Conservation (phyloP, 768 basidiomycete genomes). For the Suillus subluteus region DNA sequence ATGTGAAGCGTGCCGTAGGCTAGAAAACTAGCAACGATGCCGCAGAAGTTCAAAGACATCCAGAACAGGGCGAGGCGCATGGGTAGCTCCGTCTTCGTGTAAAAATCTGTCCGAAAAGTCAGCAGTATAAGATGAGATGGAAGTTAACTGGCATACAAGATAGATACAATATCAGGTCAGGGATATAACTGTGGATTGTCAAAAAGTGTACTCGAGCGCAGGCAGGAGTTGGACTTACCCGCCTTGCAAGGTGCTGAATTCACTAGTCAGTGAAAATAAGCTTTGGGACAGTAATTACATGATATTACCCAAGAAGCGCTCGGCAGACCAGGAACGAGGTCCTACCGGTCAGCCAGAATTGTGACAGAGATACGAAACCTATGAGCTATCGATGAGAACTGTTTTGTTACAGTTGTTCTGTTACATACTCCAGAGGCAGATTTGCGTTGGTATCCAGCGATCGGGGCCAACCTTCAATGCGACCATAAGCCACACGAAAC, state of each 20-base stretch:
- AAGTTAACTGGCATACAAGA: conserved; percentile 46
- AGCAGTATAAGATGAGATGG: neutral
- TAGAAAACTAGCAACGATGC: conserved; percentile 55
- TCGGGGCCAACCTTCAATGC: conserved; percentile 57
- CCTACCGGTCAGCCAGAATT: conserved; percentile 62
- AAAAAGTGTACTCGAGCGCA: neutral
- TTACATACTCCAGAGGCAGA: conserved; percentile 51
- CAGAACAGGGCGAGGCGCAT: conserved; percentile 60
- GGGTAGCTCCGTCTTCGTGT: conserved; percentile 62
- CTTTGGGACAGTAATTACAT: neutral
- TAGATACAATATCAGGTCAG: conserved; percentile 63
- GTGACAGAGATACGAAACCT: conserved; percentile 49
- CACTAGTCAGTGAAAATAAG: conserved; percentile 5
- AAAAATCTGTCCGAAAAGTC: conserved; percentile 39
- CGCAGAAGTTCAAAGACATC: conserved; percentile 50
- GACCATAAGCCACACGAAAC: neutral
- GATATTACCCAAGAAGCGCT: conserved; percentile 48
- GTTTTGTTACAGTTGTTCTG: neutral
- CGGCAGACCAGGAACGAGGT: conserved; percentile 53
- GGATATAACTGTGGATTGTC: conserved; percentile 47
- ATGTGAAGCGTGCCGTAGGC: conserved; percentile 64
- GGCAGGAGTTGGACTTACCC: conserved; percentile 34
- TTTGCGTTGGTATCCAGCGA: conserved; percentile 64
- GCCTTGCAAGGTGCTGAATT: conserved; percentile 45
- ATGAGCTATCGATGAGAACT: neutral